Evolutionary conservation across 2,329 filamentous ascomycete species (phyloP), one percentile per base, ranked within the genome.

Genomic region (Lachnellula arida): DNA sequence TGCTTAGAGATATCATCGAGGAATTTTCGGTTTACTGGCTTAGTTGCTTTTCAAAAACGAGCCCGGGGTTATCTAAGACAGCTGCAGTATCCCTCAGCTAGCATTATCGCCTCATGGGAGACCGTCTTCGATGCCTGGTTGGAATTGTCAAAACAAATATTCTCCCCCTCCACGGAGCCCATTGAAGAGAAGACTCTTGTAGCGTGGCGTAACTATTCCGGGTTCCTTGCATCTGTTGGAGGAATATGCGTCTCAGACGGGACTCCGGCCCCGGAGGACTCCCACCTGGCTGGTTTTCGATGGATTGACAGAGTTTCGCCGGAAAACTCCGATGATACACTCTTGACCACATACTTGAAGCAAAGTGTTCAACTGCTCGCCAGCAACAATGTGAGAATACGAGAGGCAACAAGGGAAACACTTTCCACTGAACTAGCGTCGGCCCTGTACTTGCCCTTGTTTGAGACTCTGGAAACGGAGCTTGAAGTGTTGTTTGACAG

Each of bases 1-100:
- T 87, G 84, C 58, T 72, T 75, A 23, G 84, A 87, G 59, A 81
- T 88, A 51, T 78, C 82, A 1, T 85, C 84, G 1, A 80, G 78
- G 43, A 79, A 78, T 1, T 88, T 87, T 64, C 77, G 82, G 28
- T 85, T 88, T 63, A 88, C 85, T 7, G 85, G 85, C 1, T 71
- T 87, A 7, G 85, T 88, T 11, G 85, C 85, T 2, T 88, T 88
- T 64, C 85, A 88, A 62, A 87, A 87, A 65, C 77, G 85, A 42
- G 76, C 85, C 34, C 78, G 85, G 46, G 76, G 77, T 12, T 75
- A 87, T 34, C 68, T 88, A 22, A 75, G 82, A 23, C 78, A 78
- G 48, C 81, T 87, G 73, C 77, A 81, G 49, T 80, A 79, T 60
- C 85, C 85, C 19, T 85, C 82, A 11, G 73, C 75, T n/a, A 84